Conservation (phyloP, 2,329 filamentous ascomycete species). For the Chalaropsis thielavioides region DNA sequence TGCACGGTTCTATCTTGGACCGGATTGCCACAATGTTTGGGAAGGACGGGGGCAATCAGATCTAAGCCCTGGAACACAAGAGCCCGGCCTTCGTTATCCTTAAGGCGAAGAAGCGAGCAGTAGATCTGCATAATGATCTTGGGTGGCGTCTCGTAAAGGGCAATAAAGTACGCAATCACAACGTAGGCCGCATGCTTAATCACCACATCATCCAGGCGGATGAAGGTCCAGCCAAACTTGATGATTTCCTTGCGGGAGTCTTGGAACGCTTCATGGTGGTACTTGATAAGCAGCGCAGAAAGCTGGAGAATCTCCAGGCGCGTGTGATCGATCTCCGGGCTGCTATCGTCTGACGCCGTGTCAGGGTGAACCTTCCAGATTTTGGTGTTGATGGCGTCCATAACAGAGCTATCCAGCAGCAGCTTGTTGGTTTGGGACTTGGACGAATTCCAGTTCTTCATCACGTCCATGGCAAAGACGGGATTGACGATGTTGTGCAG, state of each 20-base stretch:
- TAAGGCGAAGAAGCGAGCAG: constrained; percentile 74
- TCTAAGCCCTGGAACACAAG: constrained; percentile 90
- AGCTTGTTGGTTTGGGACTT: constrained; percentile 41
- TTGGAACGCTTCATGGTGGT: constrained; percentile 74
- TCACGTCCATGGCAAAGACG: constrained; percentile 90
- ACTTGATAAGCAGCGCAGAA: constrained; percentile 88
- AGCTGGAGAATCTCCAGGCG: constrained; percentile 92
- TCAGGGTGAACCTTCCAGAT: constrained; percentile 84
- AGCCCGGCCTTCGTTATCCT: constrained; percentile 85
- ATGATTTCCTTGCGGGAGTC: constrained; percentile 96
- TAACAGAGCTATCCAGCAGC: constrained; percentile 73
- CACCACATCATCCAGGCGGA: constrained; percentile 94
- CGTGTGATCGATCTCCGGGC: constrained; percentile 80
- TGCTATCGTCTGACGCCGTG: constrained; percentile 68
- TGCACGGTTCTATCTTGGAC: constrained; percentile 59
- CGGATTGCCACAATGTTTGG: constrained; percentile 59
- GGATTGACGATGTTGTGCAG: constrained; percentile 90
- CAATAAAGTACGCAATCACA: constrained; percentile 93
- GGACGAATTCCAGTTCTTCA: constrained; percentile 55
- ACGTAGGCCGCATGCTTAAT: constrained; percentile 98
- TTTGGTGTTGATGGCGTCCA: constrained; percentile 79
- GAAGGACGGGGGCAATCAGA: constrained; percentile 83
- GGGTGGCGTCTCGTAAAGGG: constrained; percentile 84
- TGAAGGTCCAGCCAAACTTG: constrained; percentile 98
- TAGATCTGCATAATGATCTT: constrained; percentile 97